Evolutionary conservation across 345 rosid species (phyloP), one percentile per base, ranked within the genome.

Genomic region (Salix brachista): DNA sequence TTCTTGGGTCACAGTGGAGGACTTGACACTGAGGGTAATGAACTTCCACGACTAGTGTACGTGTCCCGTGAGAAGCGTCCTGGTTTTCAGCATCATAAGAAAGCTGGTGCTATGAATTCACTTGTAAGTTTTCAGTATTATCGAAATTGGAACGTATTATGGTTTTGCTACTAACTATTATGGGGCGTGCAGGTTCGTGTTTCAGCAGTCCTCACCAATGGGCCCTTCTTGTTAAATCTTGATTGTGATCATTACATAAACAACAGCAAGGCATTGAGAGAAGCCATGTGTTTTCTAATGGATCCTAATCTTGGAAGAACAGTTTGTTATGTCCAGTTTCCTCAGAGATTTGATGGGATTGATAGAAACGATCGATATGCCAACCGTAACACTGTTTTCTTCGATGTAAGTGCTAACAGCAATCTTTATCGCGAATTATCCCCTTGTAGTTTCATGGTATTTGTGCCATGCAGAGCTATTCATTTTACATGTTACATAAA

Each of bases 181-280:
- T 69, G 52, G 21, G 19, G 26, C 54, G 9, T 67, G 34, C 70
- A 81, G 84, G 84, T 81, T 66, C 84, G 84, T 11, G 84, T 81
- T 50, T 81, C 84, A 30, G 84, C 84, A 18, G 84, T 81, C 56
- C 81, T 81, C 71, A 81, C 84, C 54, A 81, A 81, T 70, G 84
- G 81, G 5, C 84, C 84, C 18, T 81, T 81, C 78, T 50, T 81
- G 79, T 70, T 81, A 44, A 81, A 81, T 81, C 84, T 81, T 39
- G 84, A 81, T 73, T 81, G 84, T 77, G 84, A 81, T 58, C 84
- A 81, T 65, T 81, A 81, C 81, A 81, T 81, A 74, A 81, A 81
- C 69, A 81, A 81, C 70, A 81, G 84, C 75, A 77, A 9, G 73
- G 84, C 84, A 6, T 30, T 81, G 76, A 77, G 84, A 78, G 84